These are phyloP conservation scores for Choricystis sp. DNA, from an alignment of 139 green algal species.

Conservation along the genomic window DNA sequence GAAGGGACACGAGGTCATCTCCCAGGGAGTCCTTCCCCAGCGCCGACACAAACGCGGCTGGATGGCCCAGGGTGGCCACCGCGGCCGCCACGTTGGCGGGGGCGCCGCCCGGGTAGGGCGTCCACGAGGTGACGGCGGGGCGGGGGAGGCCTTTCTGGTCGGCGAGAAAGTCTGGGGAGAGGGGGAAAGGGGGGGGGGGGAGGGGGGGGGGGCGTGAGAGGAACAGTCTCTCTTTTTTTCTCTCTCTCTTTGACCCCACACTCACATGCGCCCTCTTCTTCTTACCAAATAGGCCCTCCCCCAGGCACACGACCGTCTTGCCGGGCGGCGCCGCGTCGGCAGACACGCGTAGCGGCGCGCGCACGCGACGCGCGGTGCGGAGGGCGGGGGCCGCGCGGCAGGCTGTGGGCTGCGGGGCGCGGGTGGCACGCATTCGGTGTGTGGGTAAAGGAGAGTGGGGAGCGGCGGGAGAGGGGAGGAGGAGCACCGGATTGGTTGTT, in stretches of 20 bases:
- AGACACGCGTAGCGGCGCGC: too few relatives aligned
- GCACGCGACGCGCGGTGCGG: too few relatives aligned
- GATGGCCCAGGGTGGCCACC: constrained; percentile 31
- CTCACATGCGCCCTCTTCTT: background rate
- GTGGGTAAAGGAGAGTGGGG: too few relatives aligned
- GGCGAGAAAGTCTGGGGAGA: constrained; percentile 55
- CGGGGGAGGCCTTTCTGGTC: constrained; percentile 48
- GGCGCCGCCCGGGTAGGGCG: constrained; percentile 64
- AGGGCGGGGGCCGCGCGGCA: too few relatives aligned
- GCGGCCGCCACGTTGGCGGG: constrained; percentile 61
- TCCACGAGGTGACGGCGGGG: constrained; percentile 63
- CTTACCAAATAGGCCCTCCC: constrained; percentile 50
- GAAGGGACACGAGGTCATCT: constrained; percentile 43
- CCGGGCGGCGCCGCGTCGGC: too few relatives aligned
- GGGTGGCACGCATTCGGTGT: too few relatives aligned
- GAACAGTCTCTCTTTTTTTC: background rate
- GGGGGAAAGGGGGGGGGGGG: background rate
- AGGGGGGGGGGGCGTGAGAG: background rate
- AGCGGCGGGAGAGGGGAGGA: too few relatives aligned
- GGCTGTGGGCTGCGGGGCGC: too few relatives aligned
- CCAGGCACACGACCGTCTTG: constrained; percentile 36
- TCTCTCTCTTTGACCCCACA: background rate
- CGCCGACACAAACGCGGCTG: constrained; percentile 39
- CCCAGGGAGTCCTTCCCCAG: constrained; percentile 58
- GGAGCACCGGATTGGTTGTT: too few relatives aligned